phyloP scores from a whole-genome alignment of 495 filamentous ascomycete species.

The Penicillium crystallinum region DNA sequence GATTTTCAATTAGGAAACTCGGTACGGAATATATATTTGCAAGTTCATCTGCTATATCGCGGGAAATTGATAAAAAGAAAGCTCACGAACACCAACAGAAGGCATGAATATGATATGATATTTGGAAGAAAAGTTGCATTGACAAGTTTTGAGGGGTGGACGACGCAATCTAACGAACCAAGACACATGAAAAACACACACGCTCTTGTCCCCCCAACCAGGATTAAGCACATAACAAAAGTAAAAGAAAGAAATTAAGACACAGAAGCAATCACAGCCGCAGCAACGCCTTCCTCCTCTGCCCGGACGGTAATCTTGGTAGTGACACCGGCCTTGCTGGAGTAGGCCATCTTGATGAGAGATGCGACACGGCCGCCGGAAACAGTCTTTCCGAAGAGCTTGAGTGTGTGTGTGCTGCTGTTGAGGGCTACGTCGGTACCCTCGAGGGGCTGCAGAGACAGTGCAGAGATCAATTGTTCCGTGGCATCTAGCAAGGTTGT shows the following conservation, averaged over 20 bases:
- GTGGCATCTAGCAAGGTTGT: conserved; percentile 69
- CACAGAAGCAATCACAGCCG: conserved; percentile 77
- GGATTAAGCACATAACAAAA: conserved; percentile 4
- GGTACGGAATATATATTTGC: not conserved
- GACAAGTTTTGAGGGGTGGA: conserved; percentile 1
- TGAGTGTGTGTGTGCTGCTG: conserved; percentile 87
- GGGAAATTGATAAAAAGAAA: not conserved
- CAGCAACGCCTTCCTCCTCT: conserved; percentile 89
- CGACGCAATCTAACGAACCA: conserved; percentile 3
- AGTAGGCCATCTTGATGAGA: conserved; percentile 88
- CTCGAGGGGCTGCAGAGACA: conserved; percentile 90
- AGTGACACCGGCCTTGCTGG: conserved; percentile 84
- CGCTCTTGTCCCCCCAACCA: conserved; percentile 9
- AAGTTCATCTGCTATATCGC: not conserved
- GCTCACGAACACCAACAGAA: not conserved
- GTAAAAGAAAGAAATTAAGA: conserved; percentile 50
- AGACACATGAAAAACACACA: conserved; percentile 9
- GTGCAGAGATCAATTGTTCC: conserved; percentile 77
- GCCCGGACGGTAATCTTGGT: conserved; percentile 86
- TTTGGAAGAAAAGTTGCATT: conserved; percentile 7
- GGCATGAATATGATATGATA: conserved; percentile 6
- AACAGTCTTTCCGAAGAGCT: conserved; percentile 93
- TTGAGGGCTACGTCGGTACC: conserved; percentile 85
- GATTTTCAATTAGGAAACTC: too few species aligned
- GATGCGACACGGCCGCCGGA: conserved; percentile 84